A percentile compares a stretch with the other conserved stretches of the same genome.
Conservation (phyloP, 495 filamentous ascomycete genomes). For the Physcia stellaris region DNA sequence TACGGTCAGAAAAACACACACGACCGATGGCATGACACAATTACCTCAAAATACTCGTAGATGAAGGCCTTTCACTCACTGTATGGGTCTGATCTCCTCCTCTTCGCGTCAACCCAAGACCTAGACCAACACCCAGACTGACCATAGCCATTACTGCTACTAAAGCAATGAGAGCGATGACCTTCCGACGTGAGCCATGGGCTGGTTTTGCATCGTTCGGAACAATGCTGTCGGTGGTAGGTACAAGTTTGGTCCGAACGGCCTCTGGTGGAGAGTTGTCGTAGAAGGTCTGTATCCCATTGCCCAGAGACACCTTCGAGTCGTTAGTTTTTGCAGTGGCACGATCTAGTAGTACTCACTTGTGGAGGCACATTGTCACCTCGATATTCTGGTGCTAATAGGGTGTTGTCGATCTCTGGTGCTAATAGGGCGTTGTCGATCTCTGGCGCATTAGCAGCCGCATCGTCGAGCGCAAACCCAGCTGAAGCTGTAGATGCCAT, state of each 20-base stretch:
- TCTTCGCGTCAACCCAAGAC: background rate
- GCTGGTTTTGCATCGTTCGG: background rate
- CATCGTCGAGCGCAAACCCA: too few relatives aligned
- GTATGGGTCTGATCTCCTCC: background rate
- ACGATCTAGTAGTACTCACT: background rate
- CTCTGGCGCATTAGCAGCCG: too few relatives aligned
- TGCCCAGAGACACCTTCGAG: background rate
- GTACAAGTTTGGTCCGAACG: background rate
- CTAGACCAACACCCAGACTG: background rate
- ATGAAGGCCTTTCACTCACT: background rate
- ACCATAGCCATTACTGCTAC: background rate
- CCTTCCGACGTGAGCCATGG: background rate
- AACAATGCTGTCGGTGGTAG: background rate
- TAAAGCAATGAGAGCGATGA: background rate
- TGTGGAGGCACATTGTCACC: constrained; percentile 1
- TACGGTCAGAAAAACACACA: too few relatives aligned
- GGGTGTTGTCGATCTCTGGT: background rate
- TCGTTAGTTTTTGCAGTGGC: background rate
- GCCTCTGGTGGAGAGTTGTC: constrained; percentile 1
- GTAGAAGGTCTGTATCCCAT: background rate
- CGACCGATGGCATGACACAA: too few relatives aligned
- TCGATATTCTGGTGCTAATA: constrained; percentile 1
- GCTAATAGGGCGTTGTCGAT: background rate
- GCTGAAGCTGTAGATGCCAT: too few relatives aligned
- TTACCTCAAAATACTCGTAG: too few relatives aligned